Base-by-base conservation (phyloP, 345 rosid species). In the Euphorbia peplus region DNA sequence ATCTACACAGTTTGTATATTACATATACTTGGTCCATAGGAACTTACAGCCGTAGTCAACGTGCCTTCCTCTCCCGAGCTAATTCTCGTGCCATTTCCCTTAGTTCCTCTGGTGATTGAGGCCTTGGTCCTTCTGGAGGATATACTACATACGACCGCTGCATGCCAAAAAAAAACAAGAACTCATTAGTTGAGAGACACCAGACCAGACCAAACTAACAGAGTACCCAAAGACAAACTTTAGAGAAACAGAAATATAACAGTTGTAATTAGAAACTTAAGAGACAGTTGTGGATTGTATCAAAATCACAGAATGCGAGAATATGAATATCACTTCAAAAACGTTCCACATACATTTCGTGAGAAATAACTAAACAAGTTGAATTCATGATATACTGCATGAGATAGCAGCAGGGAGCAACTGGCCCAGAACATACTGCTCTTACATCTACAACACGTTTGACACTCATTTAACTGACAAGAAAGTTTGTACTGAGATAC, bases 41-140 rank as follows among this genome's bases (percentile, higher is more conserved):
- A 13, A 52, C 63, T 68, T 58, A 2, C 70, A 39, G 19, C 46
- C 25, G 4, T 22, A 44, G 21, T 61, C 41, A 78, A 57, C 52
- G 78, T 35, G 4, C 47, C 68, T 77, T 76, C 60, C 75, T 81
- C 82, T 83, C 77, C 65, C 78, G 80, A 53, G 84, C 86, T 58
- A 86, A 75, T 63, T 80, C 87, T 35, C 89, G 79, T 5, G 88
- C 89, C 87, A 83, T 84, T 73, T 88, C 93, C 76, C 93, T 84
- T 6, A 84, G 67, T 62, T 86, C 89, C 68, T 88, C 91, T 0
- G 93, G 89, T 0, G 91, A 83, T 24, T 79, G 91, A 4, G 93
- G 88, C 59, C 84, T 79, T 15, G 70, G 78, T 68, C 50, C 84
- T 72, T 86, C 83, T 0, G 87, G 80, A 14, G 89, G 89, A 69